A percentile compares a stretch with the other conserved stretches of the same genome.
Evolutionary conservation across 2,329 filamentous ascomycete species (phyloP).

Genomic region (Beauveria medogensis): DNA sequence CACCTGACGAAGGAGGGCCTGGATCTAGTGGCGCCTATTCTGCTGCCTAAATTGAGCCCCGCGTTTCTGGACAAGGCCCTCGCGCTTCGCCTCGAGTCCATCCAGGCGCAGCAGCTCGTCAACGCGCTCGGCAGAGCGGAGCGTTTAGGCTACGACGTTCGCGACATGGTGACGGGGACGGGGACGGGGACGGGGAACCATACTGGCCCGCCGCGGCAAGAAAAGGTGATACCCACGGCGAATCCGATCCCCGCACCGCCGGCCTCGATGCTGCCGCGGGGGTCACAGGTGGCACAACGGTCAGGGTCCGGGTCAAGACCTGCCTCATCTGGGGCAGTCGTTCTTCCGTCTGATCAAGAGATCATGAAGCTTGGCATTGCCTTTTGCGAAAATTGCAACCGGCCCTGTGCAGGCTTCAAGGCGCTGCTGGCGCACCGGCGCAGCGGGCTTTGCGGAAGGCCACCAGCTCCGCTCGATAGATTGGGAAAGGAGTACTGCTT

Average conservation of each 20-base stretch:
- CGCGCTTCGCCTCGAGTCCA: constrained; percentile 43
- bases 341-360: not conserved
- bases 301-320: no score
- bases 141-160: constrained; percentile 46
- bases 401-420: constrained; percentile 25
- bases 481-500: constrained; percentile 31
- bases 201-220: constrained; percentile 17
- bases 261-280: not conserved
- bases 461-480: constrained; percentile 10
- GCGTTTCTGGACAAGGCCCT: constrained; percentile 45
- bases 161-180: constrained; percentile 34
- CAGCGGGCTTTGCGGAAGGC: constrained; percentile 19
- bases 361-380: not conserved
- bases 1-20: constrained; percentile 34
- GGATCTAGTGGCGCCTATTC: constrained; percentile 34
- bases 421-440: constrained; percentile 24
- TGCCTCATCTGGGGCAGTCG: not conserved
- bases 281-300: not conserved
- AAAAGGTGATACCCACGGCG: constrained; percentile 28
- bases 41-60: constrained; percentile 40
- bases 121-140: constrained; percentile 49
- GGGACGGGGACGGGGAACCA: constrained; percentile 19
- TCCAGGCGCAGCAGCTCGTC: constrained; percentile 45
- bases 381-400: constrained; percentile 19
- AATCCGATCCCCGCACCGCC: constrained; percentile 7